Evolutionary conservation across 2,329 filamentous ascomycete genomes (phyloP).

Genomic region (Aspergillus neoniger): DNA sequence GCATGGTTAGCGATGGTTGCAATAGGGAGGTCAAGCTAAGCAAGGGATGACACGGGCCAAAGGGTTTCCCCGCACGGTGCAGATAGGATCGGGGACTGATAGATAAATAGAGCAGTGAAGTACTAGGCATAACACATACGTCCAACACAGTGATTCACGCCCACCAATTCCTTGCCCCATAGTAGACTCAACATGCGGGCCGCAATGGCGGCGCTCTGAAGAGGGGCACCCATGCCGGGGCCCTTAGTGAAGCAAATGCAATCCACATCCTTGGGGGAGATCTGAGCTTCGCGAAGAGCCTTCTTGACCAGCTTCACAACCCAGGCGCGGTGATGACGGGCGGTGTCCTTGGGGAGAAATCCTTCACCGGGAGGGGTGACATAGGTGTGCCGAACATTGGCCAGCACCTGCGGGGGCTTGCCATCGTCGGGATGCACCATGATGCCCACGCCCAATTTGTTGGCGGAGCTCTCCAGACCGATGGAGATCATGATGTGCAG

Average conservation of each 20-base stretch:
- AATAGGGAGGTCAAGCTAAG: neutral
- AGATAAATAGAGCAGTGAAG: neutral
- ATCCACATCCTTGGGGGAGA: conserved; percentile 68
- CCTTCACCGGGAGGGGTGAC: conserved; percentile 87
- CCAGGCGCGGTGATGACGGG: conserved; percentile 83
- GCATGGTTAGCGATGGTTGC: conserved; percentile 7
- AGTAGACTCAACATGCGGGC: conserved; percentile 79
- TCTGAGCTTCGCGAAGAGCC: conserved; percentile 70
- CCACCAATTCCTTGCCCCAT: conserved; percentile 86
- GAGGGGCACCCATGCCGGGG: conserved; percentile 92
- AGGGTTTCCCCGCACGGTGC: neutral
- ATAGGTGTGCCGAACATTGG: conserved; percentile 94
- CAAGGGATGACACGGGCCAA: neutral
- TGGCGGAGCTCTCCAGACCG: conserved; percentile 89
- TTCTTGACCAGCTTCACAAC: conserved; percentile 79
- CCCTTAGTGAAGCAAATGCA: conserved; percentile 96
- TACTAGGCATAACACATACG: conserved; percentile 49
- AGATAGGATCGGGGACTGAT: neutral
- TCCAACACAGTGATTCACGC: conserved; percentile 96
- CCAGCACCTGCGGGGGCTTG: conserved; percentile 69
- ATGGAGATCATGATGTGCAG: conserved; percentile 61
- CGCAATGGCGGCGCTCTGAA: conserved; percentile 82
- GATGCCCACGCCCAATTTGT: conserved; percentile 93
- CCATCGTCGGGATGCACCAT: conserved; percentile 69
- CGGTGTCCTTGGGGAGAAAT: conserved; percentile 95